Base-by-base conservation (phyloP, 352 stramenopile genomes). In the Pseudoperonospora humuli region DNA sequence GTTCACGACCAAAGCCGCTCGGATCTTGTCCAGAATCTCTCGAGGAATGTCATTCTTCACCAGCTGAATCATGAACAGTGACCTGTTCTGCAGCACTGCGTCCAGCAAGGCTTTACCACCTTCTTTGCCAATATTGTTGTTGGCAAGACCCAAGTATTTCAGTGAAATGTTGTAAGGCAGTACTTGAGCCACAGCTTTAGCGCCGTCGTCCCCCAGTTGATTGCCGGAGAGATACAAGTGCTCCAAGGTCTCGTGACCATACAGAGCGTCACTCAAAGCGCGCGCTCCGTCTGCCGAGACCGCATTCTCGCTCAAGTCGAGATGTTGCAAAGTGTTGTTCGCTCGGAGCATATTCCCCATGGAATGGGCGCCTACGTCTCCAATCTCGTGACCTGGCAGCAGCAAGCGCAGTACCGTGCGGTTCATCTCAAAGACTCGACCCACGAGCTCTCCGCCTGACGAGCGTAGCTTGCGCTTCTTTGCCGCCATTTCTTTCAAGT, bases 321-420 rank as follows among this genome's bases (percentile, higher is more conserved):
- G 50, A 28, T 77, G 54, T 23, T 71, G 48, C 35, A 79, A 50
- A 13, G 59, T 75, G 24, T 60, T 61, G 64, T 79, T 82, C 34
- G 55, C 38, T 19, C 55, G 45, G 29, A 82, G 54, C 70, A 79
- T 79, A 23, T 66, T 67, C 20, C 61, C 67, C 63, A 79, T 77
- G 24, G 64, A 52, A 20, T 54, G 51, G 17, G 64, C 67, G 11
- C 70, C 70, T 1, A 37, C 39, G 41, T 82, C 67, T 20, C 60
- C 64, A 43, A 82, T 82, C 1, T 70, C 67, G 50, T 82, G 70
- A 28, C 58, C 60, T 0, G 66, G 64, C n/a, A 81, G 54, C 50
- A 76, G 45, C 15, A 81, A 55, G 0, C 50, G 42, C 29, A 58
- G 29, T 2, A 81, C 70, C 14, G 67, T 76, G 32, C 57, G 54